Evolutionary conservation across 2,329 filamentous ascomycete species (phyloP), one percentile per base, ranked within the genome.

Genomic region (Neobulgaria alba): DNA sequence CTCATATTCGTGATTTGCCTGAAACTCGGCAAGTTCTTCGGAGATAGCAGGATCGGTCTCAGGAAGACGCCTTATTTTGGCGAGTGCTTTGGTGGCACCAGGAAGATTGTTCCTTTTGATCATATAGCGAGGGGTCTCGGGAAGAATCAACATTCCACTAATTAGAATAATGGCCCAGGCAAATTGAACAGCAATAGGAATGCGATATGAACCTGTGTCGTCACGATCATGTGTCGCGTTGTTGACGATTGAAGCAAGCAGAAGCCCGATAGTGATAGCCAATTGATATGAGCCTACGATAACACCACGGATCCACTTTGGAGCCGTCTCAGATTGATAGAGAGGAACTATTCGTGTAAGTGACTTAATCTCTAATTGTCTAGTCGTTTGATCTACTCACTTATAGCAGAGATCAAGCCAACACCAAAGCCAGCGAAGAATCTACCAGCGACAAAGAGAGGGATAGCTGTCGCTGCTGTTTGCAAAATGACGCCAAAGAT

Each of bases 271-370:
- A 0, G 84, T 88, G 57, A 88, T 88, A 33, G 81, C 83, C 19
- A 86, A 67, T 62, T 89, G 82, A 60, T 87, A 88, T 37, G 77
- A 75, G 58, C 82, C 85, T 39, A 88, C 82, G 7, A 87, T 70
- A 3, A 79, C 77, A 50, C 84, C 84, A 61, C 84, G 72, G 55
- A 89, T 85, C 82, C 83, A 88, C 66, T 86, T 86, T 2, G 84
- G 84, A 0, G 82, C 79, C 68, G 85, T 87, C 63, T 88, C 84
- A 2, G 82, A 87, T 61, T 88, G 83, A 59, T 88, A 89, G 7
- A 89, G 66, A 14, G 83, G 83, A 29, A 88, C 77, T 38, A 83
- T 9, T 79, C 85, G 33, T 17, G n/a, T 32, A n/a, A n/a, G n/a
- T n/a, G n/a, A n/a, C n/a, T n/a, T n/a, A n/a, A n/a, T n/a, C n/a